Conservation (phyloP, 345 rosid genomes). For the Bruguiera sexangula region DNA sequence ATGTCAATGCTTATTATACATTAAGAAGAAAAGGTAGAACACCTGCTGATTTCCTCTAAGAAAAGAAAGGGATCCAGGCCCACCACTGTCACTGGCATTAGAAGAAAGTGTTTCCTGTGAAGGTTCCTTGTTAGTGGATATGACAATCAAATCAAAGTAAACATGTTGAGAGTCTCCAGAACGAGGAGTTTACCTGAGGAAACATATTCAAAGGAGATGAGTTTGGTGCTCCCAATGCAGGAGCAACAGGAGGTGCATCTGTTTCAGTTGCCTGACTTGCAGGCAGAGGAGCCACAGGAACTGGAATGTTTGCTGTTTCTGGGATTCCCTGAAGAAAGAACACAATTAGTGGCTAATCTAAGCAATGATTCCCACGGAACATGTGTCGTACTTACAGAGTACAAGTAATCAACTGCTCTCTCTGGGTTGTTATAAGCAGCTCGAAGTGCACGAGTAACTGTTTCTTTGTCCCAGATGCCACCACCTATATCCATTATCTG, state of each 20-base stretch:
- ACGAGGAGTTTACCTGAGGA: slow-evolving; percentile 64
- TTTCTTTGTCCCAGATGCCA: slow-evolving; percentile 95
- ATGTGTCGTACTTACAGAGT: slow-evolving; percentile 52
- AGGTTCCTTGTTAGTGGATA: slow-evolving; percentile 14
- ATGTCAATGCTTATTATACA: not conserved
- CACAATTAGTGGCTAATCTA: slow-evolving; percentile 20
- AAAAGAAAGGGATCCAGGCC: slow-evolving; percentile 83
- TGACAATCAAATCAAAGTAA: slow-evolving; percentile 12
- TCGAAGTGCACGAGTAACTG: slow-evolving; percentile 87
- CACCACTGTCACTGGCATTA: slow-evolving; percentile 44
- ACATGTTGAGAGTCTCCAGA: slow-evolving; percentile 4
- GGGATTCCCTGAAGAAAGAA: slow-evolving; percentile 76
- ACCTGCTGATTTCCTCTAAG: slow-evolving; percentile 95
- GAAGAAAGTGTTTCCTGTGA: slow-evolving; percentile 65
- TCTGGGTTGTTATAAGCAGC: slow-evolving; percentile 98
- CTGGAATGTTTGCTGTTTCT: slow-evolving; percentile 74
- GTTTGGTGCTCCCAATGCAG: slow-evolving; percentile 78
- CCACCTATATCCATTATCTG: slow-evolving; percentile 96
- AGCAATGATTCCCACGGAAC: slow-evolving; percentile 2
- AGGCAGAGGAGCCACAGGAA: slow-evolving; percentile 49
- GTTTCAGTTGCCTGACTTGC: slow-evolving; percentile 51
- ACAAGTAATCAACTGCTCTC: slow-evolving; percentile 96
- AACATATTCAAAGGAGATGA: slow-evolving; percentile 93
- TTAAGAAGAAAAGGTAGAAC: slow-evolving; percentile 9
- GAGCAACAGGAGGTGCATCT: slow-evolving; percentile 45